These are phyloP conservation scores for Sphenostylis stenocarpa DNA, from an alignment of 306 rosid species.

Conservation along the genomic window DNA sequence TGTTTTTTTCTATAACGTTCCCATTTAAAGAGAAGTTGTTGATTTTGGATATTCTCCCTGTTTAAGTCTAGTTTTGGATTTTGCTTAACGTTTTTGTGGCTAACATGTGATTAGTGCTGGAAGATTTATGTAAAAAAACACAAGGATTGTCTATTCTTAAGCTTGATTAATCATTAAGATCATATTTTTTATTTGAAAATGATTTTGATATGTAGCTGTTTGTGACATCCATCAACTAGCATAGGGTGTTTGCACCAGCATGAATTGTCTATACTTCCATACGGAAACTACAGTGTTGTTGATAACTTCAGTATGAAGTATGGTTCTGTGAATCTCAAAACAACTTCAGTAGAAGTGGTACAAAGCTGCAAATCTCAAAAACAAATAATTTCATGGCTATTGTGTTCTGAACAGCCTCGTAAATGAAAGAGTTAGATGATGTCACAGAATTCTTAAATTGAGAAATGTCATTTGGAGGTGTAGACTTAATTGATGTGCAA, in stretches of 20 bases:
- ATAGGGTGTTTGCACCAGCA: not conserved
- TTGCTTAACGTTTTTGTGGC: not conserved
- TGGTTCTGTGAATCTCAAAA: too few relatives aligned
- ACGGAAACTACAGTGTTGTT: not conserved
- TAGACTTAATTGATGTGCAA: not conserved
- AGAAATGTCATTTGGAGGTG: not conserved
- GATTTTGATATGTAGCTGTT: not conserved
- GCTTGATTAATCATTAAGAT: not conserved
- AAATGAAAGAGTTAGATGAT: not conserved
- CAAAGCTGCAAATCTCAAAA: not conserved
- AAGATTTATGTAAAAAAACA: not conserved
- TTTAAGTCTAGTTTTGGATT: not conserved
- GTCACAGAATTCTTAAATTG: not conserved
- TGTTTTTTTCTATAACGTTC: not conserved
- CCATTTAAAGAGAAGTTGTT: not conserved
- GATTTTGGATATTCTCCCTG: not conserved
- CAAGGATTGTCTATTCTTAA: not conserved
- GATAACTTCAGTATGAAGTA: not conserved
- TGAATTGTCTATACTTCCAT: not conserved
- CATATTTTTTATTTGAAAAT: not conserved
- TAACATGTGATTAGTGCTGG: not conserved
- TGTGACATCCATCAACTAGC: not conserved
- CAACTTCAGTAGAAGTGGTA: not conserved
- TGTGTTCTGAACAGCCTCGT: not conserved
- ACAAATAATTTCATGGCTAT: not conserved